A percentile compares a stretch with the other conserved stretches of the same genome.
These are phyloP conservation scores for Phialophora expanda DNA, from an alignment of 2,329 filamentous ascomycete species.

Conservation along the genomic window DNA sequence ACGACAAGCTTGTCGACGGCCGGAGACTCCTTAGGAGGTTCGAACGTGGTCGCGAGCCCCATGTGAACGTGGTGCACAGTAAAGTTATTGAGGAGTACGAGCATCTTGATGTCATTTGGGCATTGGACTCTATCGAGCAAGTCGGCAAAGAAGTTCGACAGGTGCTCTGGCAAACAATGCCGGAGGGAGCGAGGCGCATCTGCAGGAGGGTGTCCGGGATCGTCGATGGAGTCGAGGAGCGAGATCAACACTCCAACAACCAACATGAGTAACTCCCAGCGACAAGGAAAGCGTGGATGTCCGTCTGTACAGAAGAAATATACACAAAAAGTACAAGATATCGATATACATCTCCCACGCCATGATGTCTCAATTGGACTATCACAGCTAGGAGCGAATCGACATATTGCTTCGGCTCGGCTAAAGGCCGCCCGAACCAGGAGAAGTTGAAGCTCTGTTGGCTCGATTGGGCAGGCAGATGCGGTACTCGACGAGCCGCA, in stretches of 20 bases:
- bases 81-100: slow-evolving; percentile 88
- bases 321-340: slow-evolving; percentile 1
- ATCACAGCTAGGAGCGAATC: slow-evolving; percentile 2
- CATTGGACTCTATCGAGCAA: slow-evolving; percentile 82
- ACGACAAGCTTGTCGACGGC: slow-evolving; percentile 85
- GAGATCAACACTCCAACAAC: slow-evolving; percentile 1
- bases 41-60: slow-evolving; percentile 76
- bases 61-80: slow-evolving; percentile 78
- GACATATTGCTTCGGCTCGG: background rate
- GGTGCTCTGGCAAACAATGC: slow-evolving; percentile 79
- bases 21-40: slow-evolving; percentile 74
- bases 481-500: background rate
- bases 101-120: slow-evolving; percentile 94
- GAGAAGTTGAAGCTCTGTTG: slow-evolving; percentile 5
- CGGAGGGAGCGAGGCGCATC: slow-evolving; percentile 58
- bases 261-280: slow-evolving; percentile 10
- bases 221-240: slow-evolving; percentile 40
- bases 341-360: background rate
- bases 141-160: slow-evolving; percentile 81
- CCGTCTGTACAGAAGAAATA: slow-evolving; percentile 18
- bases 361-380: background rate
- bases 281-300: slow-evolving; percentile 6
- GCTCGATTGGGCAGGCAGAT: slow-evolving; percentile 10
- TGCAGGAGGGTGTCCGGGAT: slow-evolving; percentile 72
- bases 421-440: slow-evolving; percentile 6